These are phyloP conservation scores for Candida ulmi DNA, from an alignment of 805 yeast species.

Conservation along the genomic window DNA sequence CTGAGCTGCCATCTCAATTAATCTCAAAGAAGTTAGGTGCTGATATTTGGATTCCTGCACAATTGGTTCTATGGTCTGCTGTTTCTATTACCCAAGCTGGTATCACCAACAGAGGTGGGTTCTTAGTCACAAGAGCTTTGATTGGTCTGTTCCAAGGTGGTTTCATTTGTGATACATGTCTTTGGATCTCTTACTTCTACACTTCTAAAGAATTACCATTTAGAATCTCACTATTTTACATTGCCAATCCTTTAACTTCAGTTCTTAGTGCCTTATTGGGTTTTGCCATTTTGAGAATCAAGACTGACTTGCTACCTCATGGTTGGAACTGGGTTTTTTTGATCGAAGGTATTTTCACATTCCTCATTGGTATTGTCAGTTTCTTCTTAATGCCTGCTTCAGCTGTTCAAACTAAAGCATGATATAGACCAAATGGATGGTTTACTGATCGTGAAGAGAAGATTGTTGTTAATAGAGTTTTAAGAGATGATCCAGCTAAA, in stretches of 20 bases:
- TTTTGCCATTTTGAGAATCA: conserved; percentile 47
- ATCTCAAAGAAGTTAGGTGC: conserved; percentile 60
- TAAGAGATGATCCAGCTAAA: conserved; percentile 59
- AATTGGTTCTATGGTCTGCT: conserved; percentile 50
- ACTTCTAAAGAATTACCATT: conserved; percentile 52
- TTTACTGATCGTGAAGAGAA: conserved; percentile 49
- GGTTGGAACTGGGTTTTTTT: conserved; percentile 69
- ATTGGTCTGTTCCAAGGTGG: conserved; percentile 64
- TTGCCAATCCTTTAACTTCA: conserved; percentile 43
- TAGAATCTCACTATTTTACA: conserved; percentile 56
- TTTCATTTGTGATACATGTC: conserved; percentile 56
- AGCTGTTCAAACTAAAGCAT: conserved; percentile 45
- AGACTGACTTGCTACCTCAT: conserved; percentile 35
- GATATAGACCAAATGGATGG: conserved; percentile 47
- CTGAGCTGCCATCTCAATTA: conserved; percentile 64
- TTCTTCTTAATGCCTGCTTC: conserved; percentile 51
- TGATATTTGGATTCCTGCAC: conserved; percentile 56
- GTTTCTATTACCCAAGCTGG: conserved; percentile 49
- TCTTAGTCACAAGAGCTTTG: conserved; percentile 43
- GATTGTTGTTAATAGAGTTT: conserved; percentile 50
- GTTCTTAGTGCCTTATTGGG: conserved; percentile 44
- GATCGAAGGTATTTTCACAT: conserved; percentile 56
- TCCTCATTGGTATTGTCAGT: conserved; percentile 43
- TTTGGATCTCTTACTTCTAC: conserved; percentile 65
- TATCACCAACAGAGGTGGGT: conserved; percentile 35